These are phyloP conservation scores for Globisporangium acanthophoron DNA, from an alignment of 352 stramenopile genomes.

Conservation along the genomic window DNA sequence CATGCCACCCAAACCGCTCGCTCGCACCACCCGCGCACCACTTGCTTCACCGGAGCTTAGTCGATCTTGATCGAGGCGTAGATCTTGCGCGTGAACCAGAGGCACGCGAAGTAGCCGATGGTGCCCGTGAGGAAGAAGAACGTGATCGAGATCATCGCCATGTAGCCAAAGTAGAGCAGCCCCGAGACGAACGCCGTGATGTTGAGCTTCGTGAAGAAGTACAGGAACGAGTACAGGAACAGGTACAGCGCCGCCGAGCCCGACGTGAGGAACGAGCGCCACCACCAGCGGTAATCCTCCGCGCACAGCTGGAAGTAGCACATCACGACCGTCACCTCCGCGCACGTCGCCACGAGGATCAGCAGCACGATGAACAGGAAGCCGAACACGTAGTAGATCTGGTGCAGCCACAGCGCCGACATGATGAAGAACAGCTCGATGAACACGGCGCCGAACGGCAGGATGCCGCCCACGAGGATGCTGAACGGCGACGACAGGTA, in stretches of 20 bases:
- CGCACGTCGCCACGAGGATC: constrained; percentile 97
- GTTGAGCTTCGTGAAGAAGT: constrained; percentile 97
- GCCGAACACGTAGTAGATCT: constrained; percentile 99
- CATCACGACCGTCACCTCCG: constrained; percentile 99
- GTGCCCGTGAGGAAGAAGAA: constrained; percentile 97
- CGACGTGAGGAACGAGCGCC: constrained; percentile 95
- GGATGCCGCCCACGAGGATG: constrained; percentile 95
- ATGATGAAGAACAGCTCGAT: constrained; percentile 99
- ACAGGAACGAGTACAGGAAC: constrained; percentile 99
- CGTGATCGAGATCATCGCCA: constrained; percentile 95
- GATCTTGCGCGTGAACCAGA: constrained; percentile 99
- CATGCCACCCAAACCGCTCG: neutral
- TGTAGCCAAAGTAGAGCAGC: constrained; percentile 99
- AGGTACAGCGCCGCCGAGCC: constrained; percentile 96
- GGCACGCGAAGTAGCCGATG: constrained; percentile 96
- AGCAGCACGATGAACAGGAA: constrained; percentile 98
- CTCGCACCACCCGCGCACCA: neutral
- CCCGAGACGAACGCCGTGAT: constrained; percentile 92
- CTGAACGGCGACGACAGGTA: constrained; percentile 94
- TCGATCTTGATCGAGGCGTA: constrained; percentile 95
- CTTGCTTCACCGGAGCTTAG: constrained; percentile 24
- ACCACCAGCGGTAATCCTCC: constrained; percentile 99
- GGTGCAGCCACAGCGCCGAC: constrained; percentile 98
- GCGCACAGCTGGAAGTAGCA: constrained; percentile 99
- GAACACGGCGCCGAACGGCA: constrained; percentile 99